Evolutionary conservation across 176 grass and related monocot genomes (phyloP).

Genomic region (Bromus sterilis): DNA sequence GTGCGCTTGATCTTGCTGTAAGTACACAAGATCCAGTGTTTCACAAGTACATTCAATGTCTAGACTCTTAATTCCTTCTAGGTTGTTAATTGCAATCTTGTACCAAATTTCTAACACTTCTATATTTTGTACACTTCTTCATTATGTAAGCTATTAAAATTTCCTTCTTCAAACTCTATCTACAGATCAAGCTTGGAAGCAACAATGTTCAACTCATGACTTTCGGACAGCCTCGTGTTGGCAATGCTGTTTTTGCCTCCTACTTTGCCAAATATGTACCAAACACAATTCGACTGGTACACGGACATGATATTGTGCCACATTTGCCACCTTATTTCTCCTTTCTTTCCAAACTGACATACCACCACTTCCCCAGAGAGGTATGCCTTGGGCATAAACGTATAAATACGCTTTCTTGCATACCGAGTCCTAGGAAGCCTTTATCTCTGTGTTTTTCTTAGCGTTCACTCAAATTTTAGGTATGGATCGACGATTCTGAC

Average conservation of each 20-base stretch:
- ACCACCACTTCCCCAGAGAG: conserved; percentile 62
- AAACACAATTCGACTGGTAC: conserved; percentile 46
- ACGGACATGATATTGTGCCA: conserved; percentile 56
- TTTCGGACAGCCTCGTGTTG: conserved; percentile 68
- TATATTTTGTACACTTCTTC: not conserved
- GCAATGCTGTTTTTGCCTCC: conserved; percentile 54
- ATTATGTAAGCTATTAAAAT: not conserved
- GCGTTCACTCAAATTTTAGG: conserved; percentile 30
- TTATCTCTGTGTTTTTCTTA: not conserved
- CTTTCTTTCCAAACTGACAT: conserved; percentile 40
- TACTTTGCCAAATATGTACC: conserved; percentile 50
- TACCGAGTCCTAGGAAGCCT: not conserved
- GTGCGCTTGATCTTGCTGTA: conserved; percentile 63
- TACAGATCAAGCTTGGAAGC: conserved; percentile 45
- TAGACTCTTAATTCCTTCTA: not conserved
- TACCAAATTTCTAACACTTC: not conserved
- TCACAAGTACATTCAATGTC: not conserved
- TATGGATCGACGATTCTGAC: conserved; percentile 45
- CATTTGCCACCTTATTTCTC: conserved; percentile 75
- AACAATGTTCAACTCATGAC: conserved; percentile 46
- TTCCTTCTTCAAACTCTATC: not conserved
- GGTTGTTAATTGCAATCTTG: not conserved
- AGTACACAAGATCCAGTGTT: conserved; percentile 1
- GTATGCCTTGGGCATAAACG: not conserved
- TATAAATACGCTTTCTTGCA: not conserved